Percentiles rank a stretch among this genome's conserved stretches.
phyloP scores from a whole-genome alignment of 768 basidiomycete species.

The Termitomyces sp. region DNA sequence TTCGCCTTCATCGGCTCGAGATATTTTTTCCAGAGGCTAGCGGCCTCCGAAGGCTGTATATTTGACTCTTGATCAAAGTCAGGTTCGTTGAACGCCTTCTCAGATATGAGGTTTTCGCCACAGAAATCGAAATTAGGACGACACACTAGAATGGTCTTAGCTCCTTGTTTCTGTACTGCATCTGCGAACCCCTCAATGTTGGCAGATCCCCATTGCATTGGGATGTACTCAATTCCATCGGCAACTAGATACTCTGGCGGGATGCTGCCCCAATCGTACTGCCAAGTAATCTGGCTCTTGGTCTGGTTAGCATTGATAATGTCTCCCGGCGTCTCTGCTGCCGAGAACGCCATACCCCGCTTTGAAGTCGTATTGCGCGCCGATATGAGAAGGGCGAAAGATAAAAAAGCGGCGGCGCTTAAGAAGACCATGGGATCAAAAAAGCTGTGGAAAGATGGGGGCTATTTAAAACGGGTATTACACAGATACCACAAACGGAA shows the following conservation, averaged over 20 bases:
- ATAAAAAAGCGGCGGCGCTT: conserved; percentile 15
- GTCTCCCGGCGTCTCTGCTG: conserved; percentile 33
- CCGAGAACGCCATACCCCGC: conserved; percentile 40
- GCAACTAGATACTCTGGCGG: conserved; percentile 37
- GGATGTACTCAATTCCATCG: conserved; percentile 40
- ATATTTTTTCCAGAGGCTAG: conserved; percentile 52
- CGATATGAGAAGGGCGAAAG: conserved; percentile 25
- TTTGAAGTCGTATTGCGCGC: conserved; percentile 31
- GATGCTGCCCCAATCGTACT: conserved; percentile 50
- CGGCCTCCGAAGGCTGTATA: conserved; percentile 36
- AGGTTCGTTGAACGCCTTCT: conserved; percentile 40
- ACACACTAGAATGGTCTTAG: conserved; percentile 42
- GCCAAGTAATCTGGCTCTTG: conserved; percentile 36
- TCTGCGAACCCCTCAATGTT: conserved; percentile 31
- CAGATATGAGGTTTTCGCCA: conserved; percentile 33
- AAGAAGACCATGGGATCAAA: conserved; percentile 20
- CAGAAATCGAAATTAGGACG: neutral
- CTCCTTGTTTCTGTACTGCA: conserved; percentile 37
- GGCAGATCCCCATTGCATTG: conserved; percentile 48
- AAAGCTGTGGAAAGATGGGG: conserved; percentile 1
- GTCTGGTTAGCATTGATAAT: conserved; percentile 40
- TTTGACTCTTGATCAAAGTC: conserved; percentile 48
- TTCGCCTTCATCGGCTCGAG: conserved; percentile 47
- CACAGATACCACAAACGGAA: conserved; percentile 11
- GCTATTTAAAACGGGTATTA: conserved; percentile 9